Percentiles rank a stretch among this genome's conserved stretches.
phyloP scores from a whole-genome alignment of 306 rosid species.

The Casuarina glauca region DNA sequence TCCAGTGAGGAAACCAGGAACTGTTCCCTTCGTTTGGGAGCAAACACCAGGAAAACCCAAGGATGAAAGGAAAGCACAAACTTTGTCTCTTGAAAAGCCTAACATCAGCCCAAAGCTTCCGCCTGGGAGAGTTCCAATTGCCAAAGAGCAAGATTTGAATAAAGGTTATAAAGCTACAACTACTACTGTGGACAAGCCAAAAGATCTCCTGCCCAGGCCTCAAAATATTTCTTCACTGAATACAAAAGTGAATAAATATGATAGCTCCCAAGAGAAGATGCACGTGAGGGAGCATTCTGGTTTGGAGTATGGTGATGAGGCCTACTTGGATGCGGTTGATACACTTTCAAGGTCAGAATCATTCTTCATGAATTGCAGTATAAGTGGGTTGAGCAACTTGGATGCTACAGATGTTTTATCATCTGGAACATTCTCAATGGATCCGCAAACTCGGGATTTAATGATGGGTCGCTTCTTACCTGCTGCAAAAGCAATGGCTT shows the following conservation, averaged over 20 bases:
- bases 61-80: constrained; percentile 45
- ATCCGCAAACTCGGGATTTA: constrained; percentile 59
- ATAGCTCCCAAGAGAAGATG: constrained; percentile 29
- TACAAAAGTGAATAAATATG: constrained; percentile 28
- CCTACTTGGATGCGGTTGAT: constrained; percentile 63
- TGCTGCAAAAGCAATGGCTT: constrained; percentile 87
- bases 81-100: constrained; percentile 31
- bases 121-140: constrained; percentile 58
- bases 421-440: constrained; percentile 50
- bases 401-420: constrained; percentile 51
- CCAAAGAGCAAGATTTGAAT: constrained; percentile 40
- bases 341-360: constrained; percentile 79
- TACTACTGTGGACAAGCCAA: constrained; percentile 33
- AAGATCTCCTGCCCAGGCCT: constrained; percentile 31
- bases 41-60: constrained; percentile 82
- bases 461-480: constrained; percentile 87
- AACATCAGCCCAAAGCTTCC: constrained; percentile 57
- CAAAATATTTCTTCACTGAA: constrained; percentile 29
- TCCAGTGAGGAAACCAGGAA: constrained; percentile 73
- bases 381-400: constrained; percentile 69
- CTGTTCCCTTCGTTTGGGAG: constrained; percentile 88
- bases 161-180: constrained; percentile 33
- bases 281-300: constrained; percentile 35
- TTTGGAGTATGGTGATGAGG: constrained; percentile 62
- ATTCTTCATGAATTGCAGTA: constrained; percentile 63